These are phyloP conservation scores for Peniophora sp. DNA, from an alignment of 1,284 basidiomycete genomes.

Conservation along the genomic window DNA sequence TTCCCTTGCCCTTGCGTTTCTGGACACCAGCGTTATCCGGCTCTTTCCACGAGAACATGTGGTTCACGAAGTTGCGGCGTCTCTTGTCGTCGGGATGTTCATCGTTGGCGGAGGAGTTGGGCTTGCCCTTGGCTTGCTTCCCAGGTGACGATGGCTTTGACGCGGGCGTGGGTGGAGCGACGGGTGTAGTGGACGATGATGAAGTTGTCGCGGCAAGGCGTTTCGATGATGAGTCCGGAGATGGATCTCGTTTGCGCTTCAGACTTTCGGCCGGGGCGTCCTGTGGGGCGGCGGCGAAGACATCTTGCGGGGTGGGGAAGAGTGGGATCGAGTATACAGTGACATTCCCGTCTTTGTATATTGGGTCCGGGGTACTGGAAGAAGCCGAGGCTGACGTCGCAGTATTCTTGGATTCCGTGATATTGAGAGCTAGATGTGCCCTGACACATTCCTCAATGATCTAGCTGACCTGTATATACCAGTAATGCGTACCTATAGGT, in stretches of 20 bases:
- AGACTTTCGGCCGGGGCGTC: too few relatives aligned
- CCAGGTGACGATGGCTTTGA: background rate
- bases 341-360: constrained; percentile 59
- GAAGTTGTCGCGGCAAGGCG: constrained; percentile 23
- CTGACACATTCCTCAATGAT: constrained; percentile 22
- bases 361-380: constrained; percentile 21
- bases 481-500: constrained; percentile 45
- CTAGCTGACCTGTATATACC: background rate
- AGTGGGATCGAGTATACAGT: constrained; percentile 49
- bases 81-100: constrained; percentile 42
- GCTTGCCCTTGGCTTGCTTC: background rate
- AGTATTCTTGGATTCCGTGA: constrained; percentile 33
- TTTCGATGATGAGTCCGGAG: constrained; percentile 26
- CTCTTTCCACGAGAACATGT: constrained; percentile 47
- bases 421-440: constrained; percentile 38
- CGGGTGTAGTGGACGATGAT: background rate
- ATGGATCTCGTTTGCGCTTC: constrained; percentile 21
- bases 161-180: background rate
- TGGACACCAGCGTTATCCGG: constrained; percentile 6
- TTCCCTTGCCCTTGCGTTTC: constrained; percentile 2
- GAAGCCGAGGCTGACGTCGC: constrained; percentile 17
- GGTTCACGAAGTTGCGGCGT: constrained; percentile 37
- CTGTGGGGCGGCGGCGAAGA: too few relatives aligned
- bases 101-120: background rate
- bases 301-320: background rate